phyloP scores from a whole-genome alignment of 768 basidiomycete species.

The Tremella mesenterica region DNA sequence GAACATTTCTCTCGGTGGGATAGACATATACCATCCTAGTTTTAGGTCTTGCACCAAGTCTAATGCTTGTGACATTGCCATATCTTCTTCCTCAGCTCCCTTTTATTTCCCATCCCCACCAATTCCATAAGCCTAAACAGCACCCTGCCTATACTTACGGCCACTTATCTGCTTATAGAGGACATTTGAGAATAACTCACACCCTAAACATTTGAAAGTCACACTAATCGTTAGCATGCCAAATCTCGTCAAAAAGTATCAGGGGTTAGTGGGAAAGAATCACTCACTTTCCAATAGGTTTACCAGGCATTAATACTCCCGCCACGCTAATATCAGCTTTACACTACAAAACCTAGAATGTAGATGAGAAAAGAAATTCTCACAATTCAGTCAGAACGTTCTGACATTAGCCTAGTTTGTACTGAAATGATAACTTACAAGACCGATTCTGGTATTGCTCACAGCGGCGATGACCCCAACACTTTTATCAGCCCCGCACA shows the following conservation, averaged over 20 bases:
- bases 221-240: conserved; percentile 24
- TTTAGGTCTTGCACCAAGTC: conserved; percentile 41
- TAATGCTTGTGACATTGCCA: conserved; percentile 44
- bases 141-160: no score
- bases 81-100: conserved; percentile 26
- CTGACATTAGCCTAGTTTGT: conserved; percentile 14
- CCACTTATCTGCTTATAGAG: background rate
- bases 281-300: conserved; percentile 44
- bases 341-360: background rate
- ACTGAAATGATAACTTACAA: conserved; percentile 19
- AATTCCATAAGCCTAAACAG: no score
- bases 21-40: conserved; percentile 40
- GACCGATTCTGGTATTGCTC: conserved; percentile 42
- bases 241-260: background rate
- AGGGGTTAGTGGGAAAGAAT: no score
- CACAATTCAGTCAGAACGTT: conserved; percentile 46
- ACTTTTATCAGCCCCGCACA: conserved; percentile 10
- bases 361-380: conserved; percentile 2
- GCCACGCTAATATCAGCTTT: conserved; percentile 30
- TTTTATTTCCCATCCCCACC: no score
- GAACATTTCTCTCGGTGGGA: conserved; percentile 43
- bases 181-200: conserved; percentile 7
- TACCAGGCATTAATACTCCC: conserved; percentile 42
- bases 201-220: conserved; percentile 42
- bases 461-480: conserved; percentile 43